phyloP scores from a whole-genome alignment of 1,139 yeast genomes.

The Magnusiomyces magnusii region DNA sequence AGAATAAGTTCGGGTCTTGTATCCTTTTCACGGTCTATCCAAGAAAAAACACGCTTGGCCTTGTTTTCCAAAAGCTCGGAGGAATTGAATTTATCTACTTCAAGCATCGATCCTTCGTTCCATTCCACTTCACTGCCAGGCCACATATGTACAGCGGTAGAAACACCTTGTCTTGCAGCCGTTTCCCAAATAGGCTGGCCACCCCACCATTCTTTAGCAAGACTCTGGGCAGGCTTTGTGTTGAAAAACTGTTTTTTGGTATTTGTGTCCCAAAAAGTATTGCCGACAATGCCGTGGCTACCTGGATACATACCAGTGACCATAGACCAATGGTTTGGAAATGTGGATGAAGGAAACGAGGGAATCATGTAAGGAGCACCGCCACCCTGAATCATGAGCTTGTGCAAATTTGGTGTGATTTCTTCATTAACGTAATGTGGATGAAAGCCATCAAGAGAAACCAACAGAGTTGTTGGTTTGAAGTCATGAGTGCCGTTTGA shows the following conservation, averaged over 20 bases:
- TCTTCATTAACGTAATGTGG: slow-evolving; percentile 72
- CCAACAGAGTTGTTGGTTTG: slow-evolving; percentile 66
- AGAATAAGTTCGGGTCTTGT: slow-evolving; percentile 71
- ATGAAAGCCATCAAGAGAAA: slow-evolving; percentile 84
- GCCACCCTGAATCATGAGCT: slow-evolving; percentile 45
- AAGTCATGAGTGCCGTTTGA: slow-evolving; percentile 67
- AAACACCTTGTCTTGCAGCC: slow-evolving; percentile 55
- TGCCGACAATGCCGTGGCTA: slow-evolving; percentile 82
- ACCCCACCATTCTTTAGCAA: slow-evolving; percentile 71
- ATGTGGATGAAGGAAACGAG: slow-evolving; percentile 81
- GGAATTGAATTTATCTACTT: slow-evolving; percentile 57
- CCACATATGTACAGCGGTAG: slow-evolving; percentile 91
- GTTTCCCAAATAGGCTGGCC: slow-evolving; percentile 89
- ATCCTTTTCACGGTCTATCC: slow-evolving; percentile 52
- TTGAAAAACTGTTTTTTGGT: slow-evolving; percentile 53
- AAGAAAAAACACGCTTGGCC: slow-evolving; percentile 47
- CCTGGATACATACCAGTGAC: slow-evolving; percentile 81
- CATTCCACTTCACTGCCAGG: slow-evolving; percentile 79
- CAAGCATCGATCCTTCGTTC: slow-evolving; percentile 34
- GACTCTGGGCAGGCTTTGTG: slow-evolving; percentile 50
- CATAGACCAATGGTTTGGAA: slow-evolving; percentile 89
- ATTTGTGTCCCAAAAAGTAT: slow-evolving; percentile 64
- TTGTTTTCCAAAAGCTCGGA: slow-evolving; percentile 54
- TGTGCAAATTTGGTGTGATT: slow-evolving; percentile 64
- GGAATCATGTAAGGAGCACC: slow-evolving; percentile 84